phyloP scores from a whole-genome alignment of 768 basidiomycete genomes.

The Mycena leptocephala region DNA sequence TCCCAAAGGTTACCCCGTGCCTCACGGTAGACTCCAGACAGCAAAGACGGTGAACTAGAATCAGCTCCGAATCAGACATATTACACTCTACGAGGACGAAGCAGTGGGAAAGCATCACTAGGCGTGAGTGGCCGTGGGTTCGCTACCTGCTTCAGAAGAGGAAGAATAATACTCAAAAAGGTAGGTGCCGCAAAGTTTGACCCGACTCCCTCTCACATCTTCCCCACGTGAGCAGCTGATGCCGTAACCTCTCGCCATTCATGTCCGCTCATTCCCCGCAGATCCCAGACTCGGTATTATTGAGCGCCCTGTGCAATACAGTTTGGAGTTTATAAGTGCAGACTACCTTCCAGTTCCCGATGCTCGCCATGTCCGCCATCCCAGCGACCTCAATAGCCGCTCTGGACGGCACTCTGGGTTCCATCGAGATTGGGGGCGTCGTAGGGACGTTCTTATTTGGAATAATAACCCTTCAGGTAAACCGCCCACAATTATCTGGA shows the following conservation, averaged over 20 bases:
- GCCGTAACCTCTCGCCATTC: not conserved
- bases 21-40: not conserved
- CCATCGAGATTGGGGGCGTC: not conserved
- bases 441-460: not conserved
- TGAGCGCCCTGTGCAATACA: not conserved
- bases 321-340: not conserved
- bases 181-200: not conserved
- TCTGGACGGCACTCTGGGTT: not conserved
- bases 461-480: not conserved
- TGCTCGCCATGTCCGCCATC: not conserved
- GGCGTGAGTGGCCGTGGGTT: too few relatives aligned
- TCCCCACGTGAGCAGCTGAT: not conserved
- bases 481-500: not conserved
- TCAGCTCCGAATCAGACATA: not conserved
- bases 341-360: not conserved
- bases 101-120: not conserved
- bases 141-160: not conserved
- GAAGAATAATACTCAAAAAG: not conserved
- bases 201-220: not conserved
- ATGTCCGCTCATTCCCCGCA: not conserved
- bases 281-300: not conserved
- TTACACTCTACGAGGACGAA: not conserved
- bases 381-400: not conserved
- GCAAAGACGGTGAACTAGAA: not conserved
- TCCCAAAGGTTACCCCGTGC: not conserved